Base-by-base conservation (phyloP, 441 rosid species). In the Omphalea diandra region DNA sequence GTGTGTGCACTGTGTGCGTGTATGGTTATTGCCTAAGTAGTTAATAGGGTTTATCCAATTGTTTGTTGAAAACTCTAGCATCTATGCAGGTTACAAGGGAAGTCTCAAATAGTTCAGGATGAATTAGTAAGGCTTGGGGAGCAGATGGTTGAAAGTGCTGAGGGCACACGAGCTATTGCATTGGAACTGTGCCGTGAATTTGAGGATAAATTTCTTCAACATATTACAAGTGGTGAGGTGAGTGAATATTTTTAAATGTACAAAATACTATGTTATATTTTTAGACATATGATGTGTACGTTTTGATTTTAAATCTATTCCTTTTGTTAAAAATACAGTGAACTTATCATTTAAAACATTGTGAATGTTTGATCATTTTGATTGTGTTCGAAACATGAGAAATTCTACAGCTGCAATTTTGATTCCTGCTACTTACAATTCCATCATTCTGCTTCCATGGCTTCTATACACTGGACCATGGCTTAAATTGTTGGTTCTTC, bases 161-260 rank as follows among this genome's bases (percentile, higher is more conserved):
- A 91, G 82, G 97, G 98, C 68, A 91, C 98, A 55, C 85, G 88
- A 82, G 97, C 97, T 68, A 67, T 94, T 47, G 98, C 97, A 49
- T 86, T 94, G 86, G 96, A 91, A 85, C 87, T 94, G 54, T 94
- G 98, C 77, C 98, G 98, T 73, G 97, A 93, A 75, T 93, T 93
- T 82, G 97, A 94, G 78, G 98, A 94, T 72, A 89, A 84, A 78
- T 94, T 94, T 86, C 97, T 94, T 73, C 86, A 49, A 55, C 97
- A 94, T 77, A 78, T 94, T 61, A 81, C 83, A 14, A 89, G 91
- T 70, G 95, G 93, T 72, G 98, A 90, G 82, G 98, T 94, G 76
- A 87, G 91, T 80, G 32, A 33, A 20, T 61, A 3, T 49, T 73
- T 75, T 71, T 55, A 40, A 77, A 18, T n/a, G n/a, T n/a, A n/a